Evolutionary conservation across 306 rosid species (phyloP).

Genomic region (Casuarina cunninghamiana): DNA sequence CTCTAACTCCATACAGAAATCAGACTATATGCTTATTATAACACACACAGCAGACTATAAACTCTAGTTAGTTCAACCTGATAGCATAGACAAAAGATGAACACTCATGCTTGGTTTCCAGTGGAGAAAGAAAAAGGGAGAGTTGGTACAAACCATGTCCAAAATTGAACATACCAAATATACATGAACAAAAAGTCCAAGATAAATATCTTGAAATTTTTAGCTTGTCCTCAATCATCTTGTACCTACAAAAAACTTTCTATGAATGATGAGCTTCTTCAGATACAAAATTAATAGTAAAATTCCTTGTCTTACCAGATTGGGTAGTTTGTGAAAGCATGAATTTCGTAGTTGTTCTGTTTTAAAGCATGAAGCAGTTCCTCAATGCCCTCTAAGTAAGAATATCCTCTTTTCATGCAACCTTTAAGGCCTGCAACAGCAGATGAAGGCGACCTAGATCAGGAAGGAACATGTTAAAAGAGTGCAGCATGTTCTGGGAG

Average conservation of each 20-base stretch:
- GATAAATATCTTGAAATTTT: slow-evolving; percentile 71
- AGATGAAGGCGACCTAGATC: slow-evolving; percentile 21
- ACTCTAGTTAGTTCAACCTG: neutral
- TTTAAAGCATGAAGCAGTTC: slow-evolving; percentile 69
- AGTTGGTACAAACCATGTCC: slow-evolving; percentile 3
- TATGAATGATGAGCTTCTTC: slow-evolving; percentile 13
- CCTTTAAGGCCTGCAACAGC: slow-evolving; percentile 67
- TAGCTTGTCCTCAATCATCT: slow-evolving; percentile 80
- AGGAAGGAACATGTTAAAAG: neutral
- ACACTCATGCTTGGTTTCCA: neutral
- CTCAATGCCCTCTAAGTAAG: slow-evolving; percentile 72
- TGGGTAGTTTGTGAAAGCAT: slow-evolving; percentile 95
- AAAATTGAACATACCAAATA: slow-evolving; percentile 41
- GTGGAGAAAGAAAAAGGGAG: neutral
- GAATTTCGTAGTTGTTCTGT: slow-evolving; percentile 79
- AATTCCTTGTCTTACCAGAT: slow-evolving; percentile 53
- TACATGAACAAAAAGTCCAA: slow-evolving; percentile 94
- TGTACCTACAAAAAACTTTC: slow-evolving; percentile 58
- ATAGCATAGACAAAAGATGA: neutral
- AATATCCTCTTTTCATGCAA: slow-evolving; percentile 77
- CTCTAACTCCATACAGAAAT: neutral
- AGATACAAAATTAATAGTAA: slow-evolving; percentile 25
- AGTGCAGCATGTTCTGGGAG: neutral
- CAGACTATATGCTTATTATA: neutral
- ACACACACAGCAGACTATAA: neutral